Conservation (phyloP, 208 protist genomes). For the Acanthamoeba lenticulata region DNA sequence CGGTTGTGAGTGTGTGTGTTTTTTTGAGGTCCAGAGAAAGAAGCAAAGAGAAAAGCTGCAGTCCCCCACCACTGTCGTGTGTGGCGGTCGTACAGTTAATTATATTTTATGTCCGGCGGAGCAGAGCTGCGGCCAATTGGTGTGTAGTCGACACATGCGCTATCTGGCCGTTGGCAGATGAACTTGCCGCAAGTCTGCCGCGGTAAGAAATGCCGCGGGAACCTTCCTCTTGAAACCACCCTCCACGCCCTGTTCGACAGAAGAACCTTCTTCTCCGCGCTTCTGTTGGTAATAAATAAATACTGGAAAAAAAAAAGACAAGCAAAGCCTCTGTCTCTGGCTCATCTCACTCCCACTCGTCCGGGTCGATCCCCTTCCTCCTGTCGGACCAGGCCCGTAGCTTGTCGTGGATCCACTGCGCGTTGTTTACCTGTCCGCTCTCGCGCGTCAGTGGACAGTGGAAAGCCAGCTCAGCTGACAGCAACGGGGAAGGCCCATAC, state of each 20-base stretch:
- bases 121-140: neutral
- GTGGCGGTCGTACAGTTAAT: neutral
- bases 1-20: too few relatives aligned
- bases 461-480: too few relatives aligned
- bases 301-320: neutral
- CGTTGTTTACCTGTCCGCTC: neutral
- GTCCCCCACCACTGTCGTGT: too few relatives aligned
- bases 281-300: neutral
- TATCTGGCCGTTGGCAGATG: neutral
- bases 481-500: neutral
- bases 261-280: neutral
- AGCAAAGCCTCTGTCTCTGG: neutral
- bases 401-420: neutral
- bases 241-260: too few relatives aligned
- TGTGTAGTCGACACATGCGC: neutral
- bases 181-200: too few relatives aligned
- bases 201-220: neutral
- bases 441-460: neutral
- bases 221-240: too few relatives aligned
- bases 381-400: neutral
- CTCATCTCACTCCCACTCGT: neutral
- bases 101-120: neutral
- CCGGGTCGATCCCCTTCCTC: neutral
- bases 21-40: neutral
- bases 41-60: neutral